Base-by-base conservation (phyloP, 306 rosid genomes). In the Vicia faba region DNA sequence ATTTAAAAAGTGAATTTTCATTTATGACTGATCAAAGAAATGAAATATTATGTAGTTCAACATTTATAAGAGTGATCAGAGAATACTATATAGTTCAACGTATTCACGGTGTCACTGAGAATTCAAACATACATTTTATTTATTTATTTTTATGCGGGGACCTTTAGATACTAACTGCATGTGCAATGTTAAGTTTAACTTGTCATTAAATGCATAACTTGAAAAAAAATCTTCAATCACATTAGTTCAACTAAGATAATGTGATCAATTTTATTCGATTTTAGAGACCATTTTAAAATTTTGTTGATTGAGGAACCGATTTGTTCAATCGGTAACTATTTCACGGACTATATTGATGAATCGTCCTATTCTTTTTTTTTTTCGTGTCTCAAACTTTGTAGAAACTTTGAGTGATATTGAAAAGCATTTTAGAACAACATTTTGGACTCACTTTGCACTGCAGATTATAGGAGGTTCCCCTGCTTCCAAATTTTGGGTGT, bases 401-500 rank as follows among this genome's bases (percentile, higher is more conserved):
- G 57, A 67, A 72, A 72, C 51, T 14, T 44, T 29, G 49, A 58
- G 55, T 61, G 74, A 65, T 48, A 36, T 25, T 35, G 18, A 6
- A 68, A 55, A 68, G 63, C 55, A 62, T 68, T 70, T 39, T 68
- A 18, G 76, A 63, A 36, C 61, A 36, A 51, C 56, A 59, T 40
- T 66, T 68, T 61, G 72, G 38, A 55, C 38, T 55, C 56, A 66
- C 25, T 66, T 73, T 61, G 72, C 61, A 55, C 61, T 55, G 61
- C 61, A 55, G 61, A 55, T 55, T 55, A 20, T 20, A 55, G 61
- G 61, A 55, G 61, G 61, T 28, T 12, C 61, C 61, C 61, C 18
- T 25, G 61, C 61, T 55, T 55, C 75, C 39, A 41, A 36, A 59
- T 23, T 58, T 58, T 72, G 65, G 29, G n/a, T 57, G 50, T 35